Base-by-base conservation (phyloP, 75 land plant genomes). In the Ceratopteris richardii region DNA sequence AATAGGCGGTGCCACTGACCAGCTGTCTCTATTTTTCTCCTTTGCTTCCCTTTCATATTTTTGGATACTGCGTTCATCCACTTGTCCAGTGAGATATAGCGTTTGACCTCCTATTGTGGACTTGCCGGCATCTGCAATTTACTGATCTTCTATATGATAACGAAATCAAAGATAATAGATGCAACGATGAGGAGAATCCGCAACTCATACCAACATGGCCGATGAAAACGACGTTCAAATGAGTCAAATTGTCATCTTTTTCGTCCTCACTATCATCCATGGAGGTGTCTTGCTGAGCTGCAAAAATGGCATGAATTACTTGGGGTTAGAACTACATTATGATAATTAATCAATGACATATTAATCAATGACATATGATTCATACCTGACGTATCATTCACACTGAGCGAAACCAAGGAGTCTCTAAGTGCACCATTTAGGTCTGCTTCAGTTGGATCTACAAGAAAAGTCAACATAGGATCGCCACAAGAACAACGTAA, bases 11-110 rank as follows among this genome's bases (percentile, higher is more conserved):
- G 37, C 37, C 9, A 60, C 85, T 66, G 46, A 95, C 97, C 99
- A 95, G 67, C 99, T 95, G 65, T 95, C 99, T 64, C 99, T 70
- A 72, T 87, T 91, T 66, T 95, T 95, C 11, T 95, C 99, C 63
- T 95, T 95, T 14, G 99, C 99, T 77, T 95, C 99, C 58, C 83
- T 97, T 66, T 95, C 99, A 66, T 90, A 95, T 54, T 95, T 95
- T 67, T 95, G 99, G 60, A 95, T 95, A 18, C 97, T 95, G 31
- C 99, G 81, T 27, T 95, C 99, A 76, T 95, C 99, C 46, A 95
- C 99, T 76, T 84, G 90, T 31, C 82, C 83, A 66, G 91, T 88
- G 9, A 90, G 68, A 36, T 75, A 90, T 29, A 95, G 76, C 58
- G 91, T 95, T 71, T 95, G 99, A 1, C 99, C 99, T 25, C 99